A percentile compares a stretch with the other conserved stretches of the same genome.
Conservation (phyloP, 768 basidiomycete species). For the Glaciozyma martinii region DNA sequence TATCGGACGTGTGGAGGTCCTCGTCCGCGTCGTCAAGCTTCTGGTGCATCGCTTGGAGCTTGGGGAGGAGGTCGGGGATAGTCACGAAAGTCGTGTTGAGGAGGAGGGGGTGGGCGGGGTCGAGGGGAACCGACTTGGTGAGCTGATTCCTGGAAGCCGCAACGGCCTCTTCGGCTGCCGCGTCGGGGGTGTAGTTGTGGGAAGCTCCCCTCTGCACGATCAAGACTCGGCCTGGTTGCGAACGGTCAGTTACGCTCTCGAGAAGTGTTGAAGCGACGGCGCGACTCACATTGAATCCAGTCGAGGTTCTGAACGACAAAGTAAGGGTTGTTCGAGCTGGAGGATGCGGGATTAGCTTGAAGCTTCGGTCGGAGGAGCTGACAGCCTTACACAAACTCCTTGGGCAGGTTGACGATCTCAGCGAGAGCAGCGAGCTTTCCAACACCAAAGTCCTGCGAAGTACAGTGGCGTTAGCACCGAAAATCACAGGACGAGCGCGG, state of each 20-base stretch:
- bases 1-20: slow-evolving; percentile 22
- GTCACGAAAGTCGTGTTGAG: slow-evolving; percentile 40
- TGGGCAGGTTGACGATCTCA: slow-evolving; percentile 58
- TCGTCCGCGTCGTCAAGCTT: slow-evolving; percentile 8
- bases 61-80: slow-evolving; percentile 54
- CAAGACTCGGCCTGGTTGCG: slow-evolving; percentile 47
- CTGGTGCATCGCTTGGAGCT: slow-evolving; percentile 47
- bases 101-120: slow-evolving; percentile 47
- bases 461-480: too few species aligned
- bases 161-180: neutral
- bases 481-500: too few species aligned
- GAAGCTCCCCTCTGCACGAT: slow-evolving; percentile 45
- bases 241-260: too few species aligned
- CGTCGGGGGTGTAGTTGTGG: neutral
- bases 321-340: slow-evolving; percentile 41
- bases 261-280: too few species aligned
- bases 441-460: slow-evolving; percentile 40
- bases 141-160: neutral
- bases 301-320: slow-evolving; percentile 57
- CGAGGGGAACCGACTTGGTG: slow-evolving; percentile 37
- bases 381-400: slow-evolving; percentile 46
- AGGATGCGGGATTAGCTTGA: neutral
- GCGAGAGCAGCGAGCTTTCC: slow-evolving; percentile 52
- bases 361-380: too few species aligned
- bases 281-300: slow-evolving; percentile 50